These are phyloP conservation scores for Arxiozyma heterogenica DNA, from an alignment of 1,139 yeast genomes.

Conservation along the genomic window DNA sequence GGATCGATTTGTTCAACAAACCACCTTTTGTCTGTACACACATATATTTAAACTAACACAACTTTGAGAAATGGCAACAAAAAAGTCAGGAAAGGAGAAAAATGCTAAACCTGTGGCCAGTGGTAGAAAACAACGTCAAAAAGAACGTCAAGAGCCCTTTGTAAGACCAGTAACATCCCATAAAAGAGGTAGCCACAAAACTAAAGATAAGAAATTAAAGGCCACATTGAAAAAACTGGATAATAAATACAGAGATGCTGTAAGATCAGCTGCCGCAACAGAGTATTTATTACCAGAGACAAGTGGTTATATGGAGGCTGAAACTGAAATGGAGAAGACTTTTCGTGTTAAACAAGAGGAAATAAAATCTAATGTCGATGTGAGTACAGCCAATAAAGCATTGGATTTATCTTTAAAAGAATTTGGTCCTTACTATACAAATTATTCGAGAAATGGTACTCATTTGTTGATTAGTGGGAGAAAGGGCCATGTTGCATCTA, in stretches of 20 bases:
- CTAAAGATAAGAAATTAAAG: conserved; percentile 53
- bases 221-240: conserved; percentile 62
- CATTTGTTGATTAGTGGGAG: conserved; percentile 75
- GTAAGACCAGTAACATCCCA: conserved; percentile 2
- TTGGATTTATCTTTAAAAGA: conserved; percentile 65
- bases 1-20: neutral
- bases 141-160: conserved; percentile 1
- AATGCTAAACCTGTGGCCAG: conserved; percentile 2
- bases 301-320: conserved; percentile 81
- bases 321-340: conserved; percentile 82
- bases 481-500: conserved; percentile 91
- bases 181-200: conserved; percentile 17
- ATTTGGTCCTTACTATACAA: conserved; percentile 79
- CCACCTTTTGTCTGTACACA: neutral
- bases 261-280: conserved; percentile 73
- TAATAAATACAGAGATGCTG: conserved; percentile 66
- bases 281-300: conserved; percentile 80
- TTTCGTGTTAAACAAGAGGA: conserved; percentile 78
- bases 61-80: neutral
- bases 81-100: neutral
- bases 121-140: conserved; percentile 1
- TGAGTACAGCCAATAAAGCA: conserved; percentile 61
- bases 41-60: neutral
- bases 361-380: conserved; percentile 69
- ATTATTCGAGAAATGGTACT: conserved; percentile 82